Base-by-base conservation (phyloP, 257 asterid species). In the Paulownia fortunei region DNA sequence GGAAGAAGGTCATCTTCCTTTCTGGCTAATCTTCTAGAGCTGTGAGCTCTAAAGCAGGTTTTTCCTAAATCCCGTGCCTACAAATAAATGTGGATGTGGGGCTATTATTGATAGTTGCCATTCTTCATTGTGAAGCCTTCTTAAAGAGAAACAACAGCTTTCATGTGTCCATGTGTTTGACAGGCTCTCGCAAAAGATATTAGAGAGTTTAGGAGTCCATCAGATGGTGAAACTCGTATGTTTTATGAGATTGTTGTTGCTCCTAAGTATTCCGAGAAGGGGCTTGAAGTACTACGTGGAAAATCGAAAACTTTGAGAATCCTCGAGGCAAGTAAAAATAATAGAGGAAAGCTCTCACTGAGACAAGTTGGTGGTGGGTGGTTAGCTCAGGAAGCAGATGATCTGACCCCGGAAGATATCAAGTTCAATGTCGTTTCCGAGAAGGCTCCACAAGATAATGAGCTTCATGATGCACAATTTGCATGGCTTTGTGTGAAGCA, bases 291-390 rank as follows among this genome's bases (percentile, higher is more conserved):
- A 67, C 99, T 95, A 36, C 89, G 96, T 46, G 98, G 99, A 49
- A 95, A 95, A 87, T 95, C 99, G 32, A 95, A 91, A 83, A 90
- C 96, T 36, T 85, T 95, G 90, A 89, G 99, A 86, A 92, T 92
- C 80, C 97, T 91, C 2, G 97, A 91, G 89, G 97, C 98, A 41
- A 84, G 83, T 73, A 93, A 91, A 82, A 95, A 95, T 72, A 78
- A 62, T 65, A 84, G 61, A 81, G 99, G 99, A 68, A 95, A 95
- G 80, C 90, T 91, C 47, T 95, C 99, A 0, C 84, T 95, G 75
- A 90, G 98, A 82, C 99, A 95, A 83, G 97, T 95, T 55, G 97
- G 99, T 56, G 99, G 99, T 66, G 99, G 99, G 44, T 95, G 98
- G 98, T 85, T 95, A 77, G 97, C 97, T 66, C 97, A 95, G 86